Evolutionary conservation across 768 basidiomycete genomes (phyloP).

Genomic region (Lentinus brumalis): DNA sequence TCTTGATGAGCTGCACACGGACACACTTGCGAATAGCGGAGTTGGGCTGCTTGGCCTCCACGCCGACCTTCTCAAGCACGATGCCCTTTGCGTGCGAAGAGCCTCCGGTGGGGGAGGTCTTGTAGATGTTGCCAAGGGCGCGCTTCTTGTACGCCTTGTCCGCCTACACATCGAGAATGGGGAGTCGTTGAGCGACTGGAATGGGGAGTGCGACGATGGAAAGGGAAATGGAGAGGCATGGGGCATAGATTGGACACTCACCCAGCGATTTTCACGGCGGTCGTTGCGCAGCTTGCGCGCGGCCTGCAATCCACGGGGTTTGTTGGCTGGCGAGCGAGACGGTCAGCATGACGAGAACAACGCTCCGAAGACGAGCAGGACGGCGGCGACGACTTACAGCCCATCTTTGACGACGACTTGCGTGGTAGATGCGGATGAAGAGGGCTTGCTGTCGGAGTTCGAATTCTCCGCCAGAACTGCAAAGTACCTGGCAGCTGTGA

Average conservation of each 20-base stretch:
- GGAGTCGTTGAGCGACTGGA: not conserved
- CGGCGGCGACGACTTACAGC: constrained; percentile 61
- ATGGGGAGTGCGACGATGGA: constrained; percentile 3
- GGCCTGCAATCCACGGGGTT: constrained; percentile 98
- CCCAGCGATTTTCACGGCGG: constrained; percentile 97
- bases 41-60: constrained; percentile 99
- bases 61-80: constrained; percentile 99
- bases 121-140: constrained; percentile 98
- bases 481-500: constrained; percentile 40
- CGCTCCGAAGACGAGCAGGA: constrained; percentile 5
- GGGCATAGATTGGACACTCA: constrained; percentile 39
- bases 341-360: constrained; percentile 11
- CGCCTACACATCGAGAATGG: constrained; percentile 55
- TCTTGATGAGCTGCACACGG: constrained; percentile 99
- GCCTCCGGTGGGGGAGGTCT: constrained; percentile 98
- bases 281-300: constrained; percentile 96
- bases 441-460: constrained; percentile 27
- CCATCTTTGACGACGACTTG: constrained; percentile 60
- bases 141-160: constrained; percentile 99
- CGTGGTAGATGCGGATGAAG: constrained; percentile 43
- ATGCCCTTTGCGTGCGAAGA: constrained; percentile 99
- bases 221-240: not conserved
- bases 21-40: constrained; percentile 99
- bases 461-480: constrained; percentile 33
- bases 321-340: constrained; percentile 69